Evolutionary conservation across 805 yeast genomes (phyloP).

Genomic region (Saturnispora silvae): DNA sequence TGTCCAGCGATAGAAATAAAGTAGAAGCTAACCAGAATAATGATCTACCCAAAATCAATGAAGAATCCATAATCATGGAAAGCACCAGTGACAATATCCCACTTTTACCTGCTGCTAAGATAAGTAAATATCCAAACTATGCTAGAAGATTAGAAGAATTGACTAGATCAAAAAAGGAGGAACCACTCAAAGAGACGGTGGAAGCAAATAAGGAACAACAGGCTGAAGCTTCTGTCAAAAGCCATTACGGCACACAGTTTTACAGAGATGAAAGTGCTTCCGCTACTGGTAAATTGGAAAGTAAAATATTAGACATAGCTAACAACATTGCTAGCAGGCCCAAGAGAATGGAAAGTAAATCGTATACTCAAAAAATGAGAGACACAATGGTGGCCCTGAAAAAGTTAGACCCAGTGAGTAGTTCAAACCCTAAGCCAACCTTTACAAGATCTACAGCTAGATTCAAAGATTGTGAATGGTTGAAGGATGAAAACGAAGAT

Average conservation of each 20-base stretch:
- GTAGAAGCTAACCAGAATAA: not conserved
- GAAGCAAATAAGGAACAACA: not conserved
- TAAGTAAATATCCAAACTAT: conserved; percentile 4
- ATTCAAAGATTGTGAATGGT: conserved; percentile 24
- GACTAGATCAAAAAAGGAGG: not conserved
- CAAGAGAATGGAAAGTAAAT: not conserved
- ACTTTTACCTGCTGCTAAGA: not conserved
- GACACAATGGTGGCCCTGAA: not conserved
- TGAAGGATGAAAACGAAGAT: conserved; percentile 23
- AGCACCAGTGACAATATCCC: conserved; percentile 3
- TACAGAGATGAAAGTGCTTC: conserved; percentile 1
- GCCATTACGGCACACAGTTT: conserved; percentile 6
- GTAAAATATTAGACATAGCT: conserved; percentile 3
- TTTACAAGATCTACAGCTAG: conserved; percentile 17
- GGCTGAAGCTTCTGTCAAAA: not conserved
- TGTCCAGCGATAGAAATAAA: no score
- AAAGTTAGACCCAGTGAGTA: not conserved
- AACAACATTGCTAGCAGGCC: conserved; percentile 1
- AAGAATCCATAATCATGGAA: conserved; percentile 2
- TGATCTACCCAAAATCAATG: conserved; percentile 5
- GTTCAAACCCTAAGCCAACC: conserved; percentile 5
- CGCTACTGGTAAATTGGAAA: conserved; percentile 1
- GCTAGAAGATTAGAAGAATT: conserved; percentile 6
- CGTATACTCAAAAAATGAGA: conserved; percentile 1
- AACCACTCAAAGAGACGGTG: no score